Evolutionary conservation across 2,329 filamentous ascomycete species (phyloP).

Genomic region (Aspergillus jensenii): DNA sequence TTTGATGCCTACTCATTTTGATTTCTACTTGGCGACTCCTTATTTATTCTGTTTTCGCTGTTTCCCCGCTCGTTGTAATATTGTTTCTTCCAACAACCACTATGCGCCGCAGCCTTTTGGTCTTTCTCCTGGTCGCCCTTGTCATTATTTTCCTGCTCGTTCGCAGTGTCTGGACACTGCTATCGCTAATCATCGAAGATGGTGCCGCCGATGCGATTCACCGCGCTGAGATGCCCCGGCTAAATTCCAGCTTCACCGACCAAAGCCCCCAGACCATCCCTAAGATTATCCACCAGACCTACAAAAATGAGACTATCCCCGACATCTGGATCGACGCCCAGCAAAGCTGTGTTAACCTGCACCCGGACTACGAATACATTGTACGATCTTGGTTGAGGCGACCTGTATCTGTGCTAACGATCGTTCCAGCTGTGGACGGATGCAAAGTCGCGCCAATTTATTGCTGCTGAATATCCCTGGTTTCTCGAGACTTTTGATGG

Average conservation of each 20-base stretch:
- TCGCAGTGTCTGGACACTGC: constrained; percentile 67
- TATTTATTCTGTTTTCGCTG: neutral
- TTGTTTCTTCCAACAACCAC: constrained; percentile 21
- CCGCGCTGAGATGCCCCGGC: constrained; percentile 65
- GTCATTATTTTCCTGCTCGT: constrained; percentile 64
- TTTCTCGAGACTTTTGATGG: constrained; percentile 72
- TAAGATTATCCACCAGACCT: constrained; percentile 77
- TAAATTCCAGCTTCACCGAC: constrained; percentile 60
- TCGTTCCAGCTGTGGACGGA: constrained; percentile 70
- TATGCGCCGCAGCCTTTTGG: constrained; percentile 61
- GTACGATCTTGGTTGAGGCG: constrained; percentile 35
- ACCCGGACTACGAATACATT: constrained; percentile 73
- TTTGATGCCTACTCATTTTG: neutral
- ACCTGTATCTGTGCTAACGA: constrained; percentile 13
- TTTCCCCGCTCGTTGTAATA: neutral
- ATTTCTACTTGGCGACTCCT: neutral
- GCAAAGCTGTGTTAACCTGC: constrained; percentile 64
- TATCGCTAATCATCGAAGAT: constrained; percentile 68
- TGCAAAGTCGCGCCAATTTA: constrained; percentile 67
- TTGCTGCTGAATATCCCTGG: constrained; percentile 72
- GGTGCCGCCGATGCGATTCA: constrained; percentile 66
- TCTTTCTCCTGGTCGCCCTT: constrained; percentile 66
- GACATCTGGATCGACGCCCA: constrained; percentile 65
- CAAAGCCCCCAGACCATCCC: constrained; percentile 63
- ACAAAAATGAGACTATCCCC: constrained; percentile 69